Evolutionary conservation across 805 yeast genomes (phyloP), one percentile per base, ranked within the genome.

Genomic region (Pichia californica): DNA sequence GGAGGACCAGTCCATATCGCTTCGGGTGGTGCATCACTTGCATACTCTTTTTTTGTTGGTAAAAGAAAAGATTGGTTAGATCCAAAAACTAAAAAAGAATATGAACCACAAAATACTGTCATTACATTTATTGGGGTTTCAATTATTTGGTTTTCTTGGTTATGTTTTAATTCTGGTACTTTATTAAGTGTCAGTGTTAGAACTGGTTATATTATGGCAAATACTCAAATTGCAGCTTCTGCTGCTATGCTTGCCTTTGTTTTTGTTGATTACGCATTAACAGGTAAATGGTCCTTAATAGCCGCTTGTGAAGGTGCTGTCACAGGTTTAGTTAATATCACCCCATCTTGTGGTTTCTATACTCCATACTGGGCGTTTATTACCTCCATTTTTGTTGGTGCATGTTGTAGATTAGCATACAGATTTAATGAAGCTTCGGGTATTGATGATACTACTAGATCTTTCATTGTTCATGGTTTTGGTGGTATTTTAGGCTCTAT

Each of bases 201-300:
- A 58, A 69, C 74, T 5, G 73, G 71, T 28, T 70, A 70, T 55
- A 70, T 70, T 38, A 64, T 69, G 59, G 62, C 68, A 41, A 71
- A 71, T 52, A 76, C 82, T 4, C 70, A 74, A 50, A 54, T 76
- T 15, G 76, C 79, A 0, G 77, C 80, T 1, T 60, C 73, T 1
- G 61, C 63, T 47, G 79, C 79, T 6, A 66, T 69, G 23, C 48
- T 71, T 31, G 56, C 72, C 3, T 76, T 73, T 62, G 65, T 69
- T 26, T 40, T 63, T 2, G 58, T 67, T 38, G 81, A 77, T 56
- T 65, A 58, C 42, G 21, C 64, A 9, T 31, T 63, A 20, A 64
- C 71, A 4, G 67, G 71, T 5, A 68, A 63, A 44, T 70, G 64
- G 60, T 67, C 73, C 9, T 23, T 68, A 38, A 51, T 60, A 36